phyloP scores from a whole-genome alignment of 169 alveolate species.

The Cryptosporidium tyzzeri region DNA sequence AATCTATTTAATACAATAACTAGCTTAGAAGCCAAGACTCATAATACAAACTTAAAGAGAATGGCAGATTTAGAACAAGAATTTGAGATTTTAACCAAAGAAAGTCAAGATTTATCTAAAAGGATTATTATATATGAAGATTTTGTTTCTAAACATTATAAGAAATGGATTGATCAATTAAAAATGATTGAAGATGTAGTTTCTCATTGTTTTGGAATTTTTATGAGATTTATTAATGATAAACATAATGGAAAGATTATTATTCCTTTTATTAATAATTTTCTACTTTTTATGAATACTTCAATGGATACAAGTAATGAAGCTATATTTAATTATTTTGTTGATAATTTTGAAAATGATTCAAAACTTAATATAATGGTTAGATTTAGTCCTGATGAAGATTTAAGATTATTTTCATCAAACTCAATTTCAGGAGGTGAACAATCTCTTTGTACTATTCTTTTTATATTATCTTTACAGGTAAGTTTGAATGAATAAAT shows the following conservation, averaged over 20 bases:
- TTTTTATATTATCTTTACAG: constrained; percentile 56
- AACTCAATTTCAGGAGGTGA: constrained; percentile 73
- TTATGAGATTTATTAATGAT: constrained; percentile 54
- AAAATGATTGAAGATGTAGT: constrained; percentile 5
- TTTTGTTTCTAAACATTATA: neutral
- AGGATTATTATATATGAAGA: constrained; percentile 23
- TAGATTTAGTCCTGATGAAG: constrained; percentile 59
- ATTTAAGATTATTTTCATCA: constrained; percentile 63
- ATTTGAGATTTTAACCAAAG: constrained; percentile 26
- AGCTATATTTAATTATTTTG: constrained; percentile 23
- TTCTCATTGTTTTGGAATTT: constrained; percentile 35
- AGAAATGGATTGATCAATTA: constrained; percentile 29
- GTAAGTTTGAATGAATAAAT: constrained; percentile 19
- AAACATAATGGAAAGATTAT: constrained; percentile 57
- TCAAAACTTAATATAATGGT: constrained; percentile 51
- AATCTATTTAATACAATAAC: constrained; percentile 5
- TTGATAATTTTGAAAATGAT: constrained; percentile 49
- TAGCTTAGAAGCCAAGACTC: constrained; percentile 28
- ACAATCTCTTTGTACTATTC: constrained; percentile 72
- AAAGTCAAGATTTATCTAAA: neutral
- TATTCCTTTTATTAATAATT: constrained; percentile 50
- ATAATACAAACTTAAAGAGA: constrained; percentile 56
- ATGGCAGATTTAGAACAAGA: constrained; percentile 58
- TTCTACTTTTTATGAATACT: neutral
- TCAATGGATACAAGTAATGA: neutral